Percentiles rank a stretch among this genome's conserved stretches.
Evolutionary conservation across 1,284 basidiomycete species (phyloP).

Genomic region (Tilletia indica): DNA sequence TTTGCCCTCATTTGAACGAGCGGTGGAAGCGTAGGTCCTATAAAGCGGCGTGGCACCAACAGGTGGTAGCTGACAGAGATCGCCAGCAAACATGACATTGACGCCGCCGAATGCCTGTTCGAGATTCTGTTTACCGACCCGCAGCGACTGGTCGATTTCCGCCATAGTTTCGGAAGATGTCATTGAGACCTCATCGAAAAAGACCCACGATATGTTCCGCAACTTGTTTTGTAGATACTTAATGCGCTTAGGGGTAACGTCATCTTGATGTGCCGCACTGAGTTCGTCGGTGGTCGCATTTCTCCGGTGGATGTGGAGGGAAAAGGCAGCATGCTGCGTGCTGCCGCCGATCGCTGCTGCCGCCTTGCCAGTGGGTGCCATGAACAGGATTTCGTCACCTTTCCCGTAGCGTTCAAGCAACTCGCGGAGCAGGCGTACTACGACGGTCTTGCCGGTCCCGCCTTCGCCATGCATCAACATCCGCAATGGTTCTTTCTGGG

Average conservation of each 20-base stretch:
- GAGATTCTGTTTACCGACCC: background rate
- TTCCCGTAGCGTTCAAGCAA: background rate
- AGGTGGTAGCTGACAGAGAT: slow-evolving; percentile 8
- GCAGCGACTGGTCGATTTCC: background rate
- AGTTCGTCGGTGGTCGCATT: too few species aligned
- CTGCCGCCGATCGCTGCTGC: background rate
- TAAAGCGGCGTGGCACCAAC: background rate
- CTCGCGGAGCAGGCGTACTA: background rate
- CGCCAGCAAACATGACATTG: background rate
- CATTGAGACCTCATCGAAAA: too few species aligned
- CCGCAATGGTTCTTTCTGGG: background rate
- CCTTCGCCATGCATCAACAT: background rate
- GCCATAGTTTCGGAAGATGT: background rate
- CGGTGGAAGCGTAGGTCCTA: too few species aligned
- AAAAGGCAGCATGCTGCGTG: background rate
- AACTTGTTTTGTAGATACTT: background rate
- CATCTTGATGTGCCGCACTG: too few species aligned
- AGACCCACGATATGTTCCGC: too few species aligned
- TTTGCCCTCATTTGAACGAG: too few species aligned
- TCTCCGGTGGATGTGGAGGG: background rate
- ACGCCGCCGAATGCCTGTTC: background rate
- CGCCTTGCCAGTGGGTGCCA: slow-evolving; percentile 1
- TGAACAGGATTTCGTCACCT: background rate
- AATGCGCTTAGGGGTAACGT: too few species aligned
- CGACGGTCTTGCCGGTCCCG: too few species aligned